These are phyloP conservation scores for Podila minutissima DNA, from an alignment of 192 early-diverging fungal genomes.

Conservation along the genomic window DNA sequence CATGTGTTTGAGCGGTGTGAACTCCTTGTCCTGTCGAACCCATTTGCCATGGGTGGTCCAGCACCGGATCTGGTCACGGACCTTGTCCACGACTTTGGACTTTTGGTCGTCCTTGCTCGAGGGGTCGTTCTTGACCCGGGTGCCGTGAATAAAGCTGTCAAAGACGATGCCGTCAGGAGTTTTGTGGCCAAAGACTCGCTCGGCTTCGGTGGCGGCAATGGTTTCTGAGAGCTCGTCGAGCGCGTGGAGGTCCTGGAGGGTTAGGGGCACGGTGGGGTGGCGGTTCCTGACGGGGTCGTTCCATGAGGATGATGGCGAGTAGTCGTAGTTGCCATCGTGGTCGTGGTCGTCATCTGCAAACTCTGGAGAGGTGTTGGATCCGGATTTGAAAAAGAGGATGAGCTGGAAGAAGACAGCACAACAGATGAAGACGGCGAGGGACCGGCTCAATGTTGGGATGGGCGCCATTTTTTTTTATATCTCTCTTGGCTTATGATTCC, in stretches of 20 bases:
- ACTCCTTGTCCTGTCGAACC: slow-evolving; percentile 27
- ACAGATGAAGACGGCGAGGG: slow-evolving; percentile 24
- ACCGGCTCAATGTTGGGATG: slow-evolving; percentile 17
- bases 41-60: slow-evolving; percentile 41
- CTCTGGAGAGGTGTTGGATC: background rate
- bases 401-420: slow-evolving; percentile 31
- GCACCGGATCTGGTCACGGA: slow-evolving; percentile 42
- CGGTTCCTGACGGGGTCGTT: slow-evolving; percentile 28
- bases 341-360: no score
- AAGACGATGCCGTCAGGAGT: slow-evolving; percentile 25
- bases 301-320: slow-evolving; percentile 1
- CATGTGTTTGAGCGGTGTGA: slow-evolving; percentile 13
- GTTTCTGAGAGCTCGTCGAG: slow-evolving; percentile 29
- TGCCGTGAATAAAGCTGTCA: slow-evolving; percentile 41
- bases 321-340: background rate
- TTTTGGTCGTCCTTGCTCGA: background rate
- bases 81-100: slow-evolving; percentile 6
- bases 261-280: slow-evolving; percentile 35
- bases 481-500: background rate
- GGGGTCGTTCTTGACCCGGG: slow-evolving; percentile 16
- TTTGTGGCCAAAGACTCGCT: slow-evolving; percentile 12
- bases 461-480: slow-evolving; percentile 12
- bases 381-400: slow-evolving; percentile 33
- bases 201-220: slow-evolving; percentile 24
- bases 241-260: slow-evolving; percentile 13